Percentiles rank a stretch among this genome's conserved stretches.
Conservation (phyloP, 257 asterid genomes). For the Primulina eburnea region DNA sequence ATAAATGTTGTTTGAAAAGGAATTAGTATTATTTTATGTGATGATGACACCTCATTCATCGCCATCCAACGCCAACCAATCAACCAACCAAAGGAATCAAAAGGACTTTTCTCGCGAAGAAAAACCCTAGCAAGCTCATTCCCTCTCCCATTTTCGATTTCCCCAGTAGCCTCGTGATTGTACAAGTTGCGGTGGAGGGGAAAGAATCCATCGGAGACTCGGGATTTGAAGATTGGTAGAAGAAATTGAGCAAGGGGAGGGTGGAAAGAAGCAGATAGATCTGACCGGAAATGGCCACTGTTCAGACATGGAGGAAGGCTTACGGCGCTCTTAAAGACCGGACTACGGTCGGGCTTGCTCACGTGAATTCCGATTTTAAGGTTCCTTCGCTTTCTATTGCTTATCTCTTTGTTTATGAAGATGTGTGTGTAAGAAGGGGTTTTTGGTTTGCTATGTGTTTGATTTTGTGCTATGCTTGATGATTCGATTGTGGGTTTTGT, state of each 20-base stretch:
- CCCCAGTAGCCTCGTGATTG: not conserved
- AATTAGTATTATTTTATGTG: too few relatives aligned
- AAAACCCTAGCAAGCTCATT: not conserved
- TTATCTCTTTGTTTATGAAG: not conserved
- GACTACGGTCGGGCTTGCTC: conserved; percentile 88
- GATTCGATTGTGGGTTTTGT: conserved; percentile 16
- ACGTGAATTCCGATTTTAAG: conserved; percentile 93
- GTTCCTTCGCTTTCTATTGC: conserved; percentile 26
- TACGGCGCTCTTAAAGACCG: conserved; percentile 89
- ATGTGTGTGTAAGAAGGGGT: not conserved
- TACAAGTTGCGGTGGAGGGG: not conserved
- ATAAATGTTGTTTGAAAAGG: too few relatives aligned
- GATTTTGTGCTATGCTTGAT: conserved; percentile 15
- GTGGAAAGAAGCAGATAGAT: too few relatives aligned
- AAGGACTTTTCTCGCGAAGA: not conserved
- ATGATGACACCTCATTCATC: too few relatives aligned
- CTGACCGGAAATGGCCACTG: conserved; percentile 48
- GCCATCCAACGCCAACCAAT: too few relatives aligned
- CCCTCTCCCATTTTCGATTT: not conserved
- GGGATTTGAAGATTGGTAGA: not conserved
- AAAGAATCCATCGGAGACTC: not conserved
- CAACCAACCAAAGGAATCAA: too few relatives aligned
- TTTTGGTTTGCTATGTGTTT: not conserved
- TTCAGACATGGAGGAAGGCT: conserved; percentile 77
- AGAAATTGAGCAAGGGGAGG: conserved; percentile 20